These are phyloP conservation scores for Corchorus olitorius DNA, from an alignment of 345 rosid species.

Conservation along the genomic window DNA sequence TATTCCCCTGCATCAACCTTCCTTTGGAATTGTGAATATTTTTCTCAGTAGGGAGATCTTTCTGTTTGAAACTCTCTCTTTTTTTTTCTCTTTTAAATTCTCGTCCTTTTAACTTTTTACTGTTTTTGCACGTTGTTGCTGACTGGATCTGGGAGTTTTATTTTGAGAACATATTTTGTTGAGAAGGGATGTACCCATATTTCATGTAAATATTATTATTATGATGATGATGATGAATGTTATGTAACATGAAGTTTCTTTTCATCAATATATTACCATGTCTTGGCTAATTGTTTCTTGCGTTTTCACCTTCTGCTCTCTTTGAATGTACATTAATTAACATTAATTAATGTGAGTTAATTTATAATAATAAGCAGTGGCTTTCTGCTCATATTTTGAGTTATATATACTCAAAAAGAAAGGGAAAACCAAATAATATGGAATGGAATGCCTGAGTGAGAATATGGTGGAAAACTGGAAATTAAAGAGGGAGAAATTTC, in stretches of 20 bases:
- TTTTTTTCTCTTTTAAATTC: not conserved
- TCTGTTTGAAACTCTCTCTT: too few relatives aligned
- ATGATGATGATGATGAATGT: not conserved
- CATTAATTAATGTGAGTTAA: too few relatives aligned
- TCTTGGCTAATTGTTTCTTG: too few relatives aligned
- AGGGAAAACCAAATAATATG: too few relatives aligned
- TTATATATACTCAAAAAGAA: too few relatives aligned
- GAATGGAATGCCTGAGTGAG: too few relatives aligned
- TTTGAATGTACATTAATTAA: too few relatives aligned
- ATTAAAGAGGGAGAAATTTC: too few relatives aligned
- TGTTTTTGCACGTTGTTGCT: not conserved
- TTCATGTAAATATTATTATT: not conserved
- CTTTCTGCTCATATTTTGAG: too few relatives aligned
- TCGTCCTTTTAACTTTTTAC: not conserved
- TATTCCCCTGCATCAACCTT: not conserved
- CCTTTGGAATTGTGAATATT: slow-evolving; percentile 12
- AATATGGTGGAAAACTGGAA: too few relatives aligned
- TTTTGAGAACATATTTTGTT: not conserved
- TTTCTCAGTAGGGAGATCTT: not conserved
- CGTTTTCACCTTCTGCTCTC: too few relatives aligned
- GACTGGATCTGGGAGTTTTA: not conserved
- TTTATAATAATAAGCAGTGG: too few relatives aligned
- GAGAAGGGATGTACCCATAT: not conserved
- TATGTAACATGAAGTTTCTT: not conserved
- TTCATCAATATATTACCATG: not conserved